A percentile compares a stretch with the other conserved stretches of the same genome.
phyloP scores from a whole-genome alignment of 176 grass and related monocot species.

The Musa itinerans region DNA sequence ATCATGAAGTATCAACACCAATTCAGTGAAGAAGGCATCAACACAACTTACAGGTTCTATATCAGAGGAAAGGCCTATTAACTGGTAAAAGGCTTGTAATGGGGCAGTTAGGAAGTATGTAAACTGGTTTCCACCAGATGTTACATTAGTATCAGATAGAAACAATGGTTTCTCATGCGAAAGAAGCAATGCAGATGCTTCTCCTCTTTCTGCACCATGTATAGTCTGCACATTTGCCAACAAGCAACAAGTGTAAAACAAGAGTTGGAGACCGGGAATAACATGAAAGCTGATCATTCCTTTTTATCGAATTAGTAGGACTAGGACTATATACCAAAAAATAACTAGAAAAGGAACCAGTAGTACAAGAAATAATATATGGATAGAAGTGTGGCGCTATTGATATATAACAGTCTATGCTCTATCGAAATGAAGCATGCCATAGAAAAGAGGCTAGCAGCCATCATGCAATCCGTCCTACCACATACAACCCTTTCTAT shows the following conservation, averaged over 20 bases:
- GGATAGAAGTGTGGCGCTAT: neutral
- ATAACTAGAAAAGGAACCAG: neutral
- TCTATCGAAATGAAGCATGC: neutral
- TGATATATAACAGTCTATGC: too few relatives aligned
- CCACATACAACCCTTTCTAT: neutral
- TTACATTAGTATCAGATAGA: conserved; percentile 39
- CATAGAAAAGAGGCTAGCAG: neutral
- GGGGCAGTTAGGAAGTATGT: conserved; percentile 94
- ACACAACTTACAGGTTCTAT: conserved; percentile 47
- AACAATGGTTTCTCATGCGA: conserved; percentile 56
- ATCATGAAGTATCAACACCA: neutral
- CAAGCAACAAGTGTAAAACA: neutral
- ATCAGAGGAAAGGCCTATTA: conserved; percentile 64
- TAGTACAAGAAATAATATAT: neutral
- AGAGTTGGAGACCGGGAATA: neutral
- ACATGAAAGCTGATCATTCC: too few relatives aligned
- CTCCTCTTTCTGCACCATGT: conserved; percentile 80
- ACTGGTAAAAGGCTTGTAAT: conserved; percentile 85
- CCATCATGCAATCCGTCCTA: too few relatives aligned
- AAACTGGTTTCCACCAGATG: conserved; percentile 68
- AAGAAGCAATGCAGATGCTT: conserved; percentile 77
- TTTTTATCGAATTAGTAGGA: neutral
- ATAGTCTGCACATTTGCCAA: conserved; percentile 41
- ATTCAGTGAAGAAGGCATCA: neutral
- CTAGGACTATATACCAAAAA: neutral